Evolutionary conservation across 768 basidiomycete genomes (phyloP).

Genomic region (Kwoniella dendrophila): DNA sequence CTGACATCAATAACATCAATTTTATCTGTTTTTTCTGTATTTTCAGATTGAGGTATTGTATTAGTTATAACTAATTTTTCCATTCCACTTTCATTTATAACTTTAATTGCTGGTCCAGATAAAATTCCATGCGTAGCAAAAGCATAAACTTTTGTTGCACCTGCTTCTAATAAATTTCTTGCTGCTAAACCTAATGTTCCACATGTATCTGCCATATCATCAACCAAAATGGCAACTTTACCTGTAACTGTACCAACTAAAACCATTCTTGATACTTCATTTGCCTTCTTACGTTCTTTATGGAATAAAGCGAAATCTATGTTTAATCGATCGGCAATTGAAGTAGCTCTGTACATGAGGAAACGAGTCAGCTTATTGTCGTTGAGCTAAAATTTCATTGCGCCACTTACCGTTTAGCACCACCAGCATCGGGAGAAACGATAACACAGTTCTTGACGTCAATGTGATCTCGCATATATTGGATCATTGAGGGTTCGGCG

Average conservation of each 20-base stretch:
- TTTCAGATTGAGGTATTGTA: constrained; percentile 81
- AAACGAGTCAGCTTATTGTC: constrained; percentile 8
- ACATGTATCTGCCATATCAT: constrained; percentile 98
- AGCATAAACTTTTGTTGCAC: constrained; percentile 82
- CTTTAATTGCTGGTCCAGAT: constrained; percentile 37
- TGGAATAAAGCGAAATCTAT: constrained; percentile 96
- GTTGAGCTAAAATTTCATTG: neutral
- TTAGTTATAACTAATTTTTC: constrained; percentile 94
- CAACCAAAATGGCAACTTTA: constrained; percentile 94
- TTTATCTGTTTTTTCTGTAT: constrained; percentile 66
- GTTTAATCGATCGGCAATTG: constrained; percentile 91
- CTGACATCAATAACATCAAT: constrained; percentile 87
- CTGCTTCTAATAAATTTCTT: constrained; percentile 81
- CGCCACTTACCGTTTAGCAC: constrained; percentile 84
- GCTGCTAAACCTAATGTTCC: constrained; percentile 82
- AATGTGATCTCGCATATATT: constrained; percentile 86
- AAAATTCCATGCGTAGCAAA: constrained; percentile 81
- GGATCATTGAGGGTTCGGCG: constrained; percentile 91
- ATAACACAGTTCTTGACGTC: constrained; percentile 87
- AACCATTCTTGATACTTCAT: constrained; percentile 63
- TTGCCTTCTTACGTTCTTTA: constrained; percentile 75
- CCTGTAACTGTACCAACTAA: constrained; percentile 91
- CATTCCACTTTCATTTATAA: constrained; percentile 56
- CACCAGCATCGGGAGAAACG: constrained; percentile 96
- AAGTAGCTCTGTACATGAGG: constrained; percentile 68